Evolutionary conservation across 192 early-diverging fungal genomes (phyloP).

Genomic region (Dispira simplex): DNA sequence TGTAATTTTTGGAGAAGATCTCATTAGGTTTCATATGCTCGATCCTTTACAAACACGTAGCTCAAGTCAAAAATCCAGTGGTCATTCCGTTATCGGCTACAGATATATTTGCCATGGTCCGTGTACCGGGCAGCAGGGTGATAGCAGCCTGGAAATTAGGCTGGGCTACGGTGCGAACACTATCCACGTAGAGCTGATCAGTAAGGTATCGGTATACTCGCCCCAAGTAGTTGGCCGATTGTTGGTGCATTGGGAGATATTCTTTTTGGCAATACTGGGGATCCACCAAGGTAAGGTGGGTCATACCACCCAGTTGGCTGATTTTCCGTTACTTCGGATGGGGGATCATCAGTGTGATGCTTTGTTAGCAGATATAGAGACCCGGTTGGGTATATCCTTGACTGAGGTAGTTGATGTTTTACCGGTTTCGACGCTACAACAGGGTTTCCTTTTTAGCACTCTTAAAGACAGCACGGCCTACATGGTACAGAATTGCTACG

Average conservation of each 20-base stretch:
- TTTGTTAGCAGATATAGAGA: not conserved
- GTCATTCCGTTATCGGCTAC: no score
- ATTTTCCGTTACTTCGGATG: not conserved
- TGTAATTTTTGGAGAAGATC: no score
- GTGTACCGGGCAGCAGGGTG: no score
- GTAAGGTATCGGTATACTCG: not conserved
- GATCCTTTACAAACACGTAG: no score
- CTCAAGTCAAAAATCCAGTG: no score
- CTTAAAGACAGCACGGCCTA: slow-evolving; percentile 4
- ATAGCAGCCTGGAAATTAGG: no score
- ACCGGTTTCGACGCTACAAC: not conserved
- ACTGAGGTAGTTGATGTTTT: not conserved
- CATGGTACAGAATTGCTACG: slow-evolving; percentile 2
- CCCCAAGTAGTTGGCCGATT: not conserved
- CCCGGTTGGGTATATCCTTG: not conserved
- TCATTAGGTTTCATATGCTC: no score
- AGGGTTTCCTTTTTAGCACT: not conserved
- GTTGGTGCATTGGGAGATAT: not conserved
- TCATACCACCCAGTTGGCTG: not conserved
- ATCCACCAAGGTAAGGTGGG: not conserved
- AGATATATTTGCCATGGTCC: no score
- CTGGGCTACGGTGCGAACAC: no score
- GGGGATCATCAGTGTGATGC: not conserved
- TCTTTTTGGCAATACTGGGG: not conserved
- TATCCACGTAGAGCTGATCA: not conserved